Percentiles rank a stretch among this genome's conserved stretches.
phyloP scores from a whole-genome alignment of 2,329 filamentous ascomycete genomes.

The Scedosporium minutisporum region DNA sequence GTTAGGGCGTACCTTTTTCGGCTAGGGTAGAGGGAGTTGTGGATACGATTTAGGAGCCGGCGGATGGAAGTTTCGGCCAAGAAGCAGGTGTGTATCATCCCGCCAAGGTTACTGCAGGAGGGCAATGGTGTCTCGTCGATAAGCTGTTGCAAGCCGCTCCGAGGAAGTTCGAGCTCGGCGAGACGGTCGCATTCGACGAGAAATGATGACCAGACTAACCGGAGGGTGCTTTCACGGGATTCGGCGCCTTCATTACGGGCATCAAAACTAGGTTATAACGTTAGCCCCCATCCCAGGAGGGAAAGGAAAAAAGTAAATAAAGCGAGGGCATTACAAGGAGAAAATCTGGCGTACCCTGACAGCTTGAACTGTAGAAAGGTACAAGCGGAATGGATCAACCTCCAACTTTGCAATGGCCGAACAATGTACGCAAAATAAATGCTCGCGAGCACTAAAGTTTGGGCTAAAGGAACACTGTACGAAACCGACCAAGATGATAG shows the following conservation, averaged over 20 bases:
- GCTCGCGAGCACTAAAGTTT: constrained; percentile 21
- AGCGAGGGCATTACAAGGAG: neutral
- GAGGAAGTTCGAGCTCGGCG: constrained; percentile 21
- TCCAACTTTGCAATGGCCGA: constrained; percentile 22
- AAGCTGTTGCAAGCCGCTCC: constrained; percentile 21
- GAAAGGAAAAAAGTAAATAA: neutral
- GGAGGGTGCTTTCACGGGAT: constrained; percentile 14
- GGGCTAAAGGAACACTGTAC: constrained; percentile 16
- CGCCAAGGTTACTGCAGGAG: constrained; percentile 15
- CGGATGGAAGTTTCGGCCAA: constrained; percentile 23
- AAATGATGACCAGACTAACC: constrained; percentile 22
- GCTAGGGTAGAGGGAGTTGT: constrained; percentile 20
- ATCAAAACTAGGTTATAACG: constrained; percentile 5
- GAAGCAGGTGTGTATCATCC: constrained; percentile 17
- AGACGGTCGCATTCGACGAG: constrained; percentile 22
- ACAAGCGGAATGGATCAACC: constrained; percentile 21
- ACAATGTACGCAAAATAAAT: constrained; percentile 24
- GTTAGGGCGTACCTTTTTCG: constrained; percentile 15
- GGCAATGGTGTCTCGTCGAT: constrained; percentile 21
- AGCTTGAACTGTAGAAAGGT: constrained; percentile 20
- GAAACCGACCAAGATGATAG: constrained; percentile 21
- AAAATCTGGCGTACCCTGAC: constrained; percentile 9
- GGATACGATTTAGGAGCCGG: constrained; percentile 22
- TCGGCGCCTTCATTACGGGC: constrained; percentile 10
- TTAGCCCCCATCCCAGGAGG: too few species aligned